phyloP scores from a whole-genome alignment of 75 land plant species.

The Sequoia sempervirens region DNA sequence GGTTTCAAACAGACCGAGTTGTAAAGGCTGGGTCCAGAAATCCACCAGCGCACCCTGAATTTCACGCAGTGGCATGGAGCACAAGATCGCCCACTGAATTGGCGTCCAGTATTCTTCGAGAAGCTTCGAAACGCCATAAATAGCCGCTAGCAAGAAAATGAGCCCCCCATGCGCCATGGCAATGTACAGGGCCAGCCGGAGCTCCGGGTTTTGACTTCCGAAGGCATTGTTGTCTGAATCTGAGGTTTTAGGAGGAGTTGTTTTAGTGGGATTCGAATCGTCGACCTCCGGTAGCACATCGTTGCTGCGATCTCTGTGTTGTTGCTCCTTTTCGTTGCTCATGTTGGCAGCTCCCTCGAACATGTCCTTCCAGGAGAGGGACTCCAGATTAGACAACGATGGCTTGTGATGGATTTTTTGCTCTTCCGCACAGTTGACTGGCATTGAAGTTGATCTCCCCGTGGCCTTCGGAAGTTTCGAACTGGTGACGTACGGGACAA shows the following conservation, averaged over 20 bases:
- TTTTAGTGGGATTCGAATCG: background rate
- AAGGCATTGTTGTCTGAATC: background rate
- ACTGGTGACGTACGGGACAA: background rate
- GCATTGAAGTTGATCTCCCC: background rate
- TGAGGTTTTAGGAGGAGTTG: background rate
- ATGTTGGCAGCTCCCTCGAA: background rate
- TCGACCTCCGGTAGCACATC: background rate
- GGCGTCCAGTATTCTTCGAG: constrained; percentile 71
- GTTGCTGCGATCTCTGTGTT: background rate
- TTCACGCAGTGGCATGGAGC: constrained; percentile 79
- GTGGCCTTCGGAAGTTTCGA: background rate
- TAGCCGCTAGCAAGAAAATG: constrained; percentile 36
- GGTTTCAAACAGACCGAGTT: constrained; percentile 57
- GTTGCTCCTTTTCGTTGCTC: background rate
- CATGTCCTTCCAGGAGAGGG: constrained; percentile 11
- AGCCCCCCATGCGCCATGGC: constrained; percentile 94
- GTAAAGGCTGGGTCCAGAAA: constrained; percentile 70
- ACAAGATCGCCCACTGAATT: constrained; percentile 81
- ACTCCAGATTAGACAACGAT: background rate
- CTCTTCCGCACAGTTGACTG: background rate
- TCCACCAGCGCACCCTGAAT: constrained; percentile 48
- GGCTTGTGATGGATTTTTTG: background rate
- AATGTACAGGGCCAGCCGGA: constrained; percentile 79
- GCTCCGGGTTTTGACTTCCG: constrained; percentile 27
- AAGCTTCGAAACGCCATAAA: constrained; percentile 57